phyloP scores from a whole-genome alignment of 179 eudicot genomes.

The Beta lomatogona region DNA sequence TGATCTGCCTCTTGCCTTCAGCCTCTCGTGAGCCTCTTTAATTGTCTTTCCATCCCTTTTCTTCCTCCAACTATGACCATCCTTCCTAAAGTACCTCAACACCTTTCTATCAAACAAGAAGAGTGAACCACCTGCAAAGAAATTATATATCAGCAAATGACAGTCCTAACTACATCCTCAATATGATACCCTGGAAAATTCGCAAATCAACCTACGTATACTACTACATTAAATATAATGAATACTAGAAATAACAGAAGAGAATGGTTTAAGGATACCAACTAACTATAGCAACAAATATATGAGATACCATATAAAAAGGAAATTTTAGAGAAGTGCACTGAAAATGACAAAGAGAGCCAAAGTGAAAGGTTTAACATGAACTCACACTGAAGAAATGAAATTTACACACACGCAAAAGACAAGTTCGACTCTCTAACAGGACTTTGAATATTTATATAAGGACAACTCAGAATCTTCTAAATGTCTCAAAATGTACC shows the following conservation, averaged over 20 bases:
- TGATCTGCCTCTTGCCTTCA: conserved; percentile 47
- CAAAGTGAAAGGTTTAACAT: not conserved
- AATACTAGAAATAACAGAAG: not conserved
- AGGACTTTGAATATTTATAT: no score
- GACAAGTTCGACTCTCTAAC: no score
- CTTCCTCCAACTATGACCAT: conserved; percentile 88
- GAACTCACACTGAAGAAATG: no score
- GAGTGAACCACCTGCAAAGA: conserved; percentile 62
- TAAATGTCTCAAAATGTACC: no score
- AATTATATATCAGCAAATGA: conserved; percentile 1
- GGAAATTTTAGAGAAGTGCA: not conserved
- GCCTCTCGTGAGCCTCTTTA: conserved; percentile 75
- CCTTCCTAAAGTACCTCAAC: conserved; percentile 74
- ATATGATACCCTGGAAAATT: not conserved
- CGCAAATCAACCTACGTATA: not conserved
- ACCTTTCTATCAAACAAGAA: conserved; percentile 70
- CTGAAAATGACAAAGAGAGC: not conserved
- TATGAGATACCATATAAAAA: not conserved
- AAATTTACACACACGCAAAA: no score
- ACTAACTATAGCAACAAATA: not conserved
- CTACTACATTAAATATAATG: not conserved
- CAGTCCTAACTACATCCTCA: not conserved
- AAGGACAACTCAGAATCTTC: no score
- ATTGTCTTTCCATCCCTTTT: conserved; percentile 78
- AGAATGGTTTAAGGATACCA: not conserved